Evolutionary conservation across 2,329 filamentous ascomycete genomes (phyloP).

Genomic region (Aspergillus bombycis): DNA sequence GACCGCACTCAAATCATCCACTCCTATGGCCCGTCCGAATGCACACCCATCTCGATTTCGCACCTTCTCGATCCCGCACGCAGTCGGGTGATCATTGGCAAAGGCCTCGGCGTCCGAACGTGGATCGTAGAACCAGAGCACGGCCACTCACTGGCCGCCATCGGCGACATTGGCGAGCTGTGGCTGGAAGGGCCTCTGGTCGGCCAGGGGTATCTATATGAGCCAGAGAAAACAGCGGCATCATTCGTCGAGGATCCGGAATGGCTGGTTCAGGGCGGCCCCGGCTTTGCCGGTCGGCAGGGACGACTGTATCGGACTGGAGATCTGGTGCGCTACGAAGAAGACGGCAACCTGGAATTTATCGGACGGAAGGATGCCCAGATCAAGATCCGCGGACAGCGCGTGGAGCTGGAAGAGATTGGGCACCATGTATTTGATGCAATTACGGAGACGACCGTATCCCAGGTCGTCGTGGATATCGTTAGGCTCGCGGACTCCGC

Average conservation of each 20-base stretch:
- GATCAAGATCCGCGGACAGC: neutral
- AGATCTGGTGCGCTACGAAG: neutral
- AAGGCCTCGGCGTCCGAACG: neutral
- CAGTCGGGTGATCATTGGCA: conserved; percentile 25
- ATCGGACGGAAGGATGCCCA: neutral
- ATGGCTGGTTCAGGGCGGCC: neutral
- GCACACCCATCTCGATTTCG: too few relatives aligned
- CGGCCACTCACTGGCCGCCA: neutral
- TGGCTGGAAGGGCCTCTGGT: neutral
- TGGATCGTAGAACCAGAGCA: too few relatives aligned
- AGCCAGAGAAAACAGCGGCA: neutral
- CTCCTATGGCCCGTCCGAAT: too few relatives aligned
- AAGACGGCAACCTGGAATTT: neutral
- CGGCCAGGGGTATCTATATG: neutral
- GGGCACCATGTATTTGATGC: neutral
- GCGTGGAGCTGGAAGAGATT: neutral
- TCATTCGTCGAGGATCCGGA: neutral
- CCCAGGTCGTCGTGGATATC: too few relatives aligned
- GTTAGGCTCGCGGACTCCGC: too few relatives aligned
- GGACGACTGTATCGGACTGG: neutral
- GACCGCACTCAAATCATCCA: too few relatives aligned
- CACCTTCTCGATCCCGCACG: conserved; percentile 7
- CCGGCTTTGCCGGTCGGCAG: too few relatives aligned
- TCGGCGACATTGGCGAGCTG: neutral
- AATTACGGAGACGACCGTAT: too few relatives aligned